These are phyloP conservation scores for Phalaenopsis equestris DNA, from an alignment of 106 monocot species.

Conservation along the genomic window DNA sequence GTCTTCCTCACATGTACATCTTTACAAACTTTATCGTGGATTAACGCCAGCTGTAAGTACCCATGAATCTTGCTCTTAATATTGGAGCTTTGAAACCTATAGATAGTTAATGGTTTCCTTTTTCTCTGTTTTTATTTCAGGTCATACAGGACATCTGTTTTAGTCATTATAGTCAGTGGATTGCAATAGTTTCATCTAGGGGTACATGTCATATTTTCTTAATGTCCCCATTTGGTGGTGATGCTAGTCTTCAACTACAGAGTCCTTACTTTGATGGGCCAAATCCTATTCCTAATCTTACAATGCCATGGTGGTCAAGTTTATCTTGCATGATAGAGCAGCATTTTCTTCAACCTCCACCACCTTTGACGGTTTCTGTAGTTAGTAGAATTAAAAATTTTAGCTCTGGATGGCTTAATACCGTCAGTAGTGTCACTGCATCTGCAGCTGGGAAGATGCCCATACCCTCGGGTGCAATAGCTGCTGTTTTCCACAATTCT, in stretches of 20 bases:
- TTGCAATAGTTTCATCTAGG: conserved; percentile 78
- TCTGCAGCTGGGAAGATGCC: conserved; percentile 74
- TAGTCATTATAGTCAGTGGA: conserved; percentile 89
- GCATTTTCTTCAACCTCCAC: conserved; percentile 46
- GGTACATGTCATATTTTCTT: conserved; percentile 89
- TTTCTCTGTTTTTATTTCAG: conserved; percentile 24
- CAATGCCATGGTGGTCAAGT: conserved; percentile 90
- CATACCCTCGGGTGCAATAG: conserved; percentile 74
- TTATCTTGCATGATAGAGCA: conserved; percentile 40
- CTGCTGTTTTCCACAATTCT: conserved; percentile 80
- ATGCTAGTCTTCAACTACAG: conserved; percentile 59
- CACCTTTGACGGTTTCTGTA: conserved; percentile 62
- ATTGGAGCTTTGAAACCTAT: not conserved
- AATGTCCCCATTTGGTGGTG: conserved; percentile 92
- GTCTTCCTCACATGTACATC: conserved; percentile 81
- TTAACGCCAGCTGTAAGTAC: conserved; percentile 77
- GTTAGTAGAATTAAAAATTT: conserved; percentile 85
- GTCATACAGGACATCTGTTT: conserved; percentile 92
- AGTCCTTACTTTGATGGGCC: conserved; percentile 41
- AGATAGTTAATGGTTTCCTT: not conserved
- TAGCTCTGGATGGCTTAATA: conserved; percentile 78
- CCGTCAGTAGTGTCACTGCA: conserved; percentile 84
- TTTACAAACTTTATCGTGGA: conserved; percentile 96
- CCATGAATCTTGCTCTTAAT: not conserved
- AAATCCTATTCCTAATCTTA: conserved; percentile 43